A percentile compares a stretch with the other conserved stretches of the same genome.
These are phyloP conservation scores for Entomortierella chlamydospora DNA, from an alignment of 192 early-diverging fungal genomes.

Conservation along the genomic window DNA sequence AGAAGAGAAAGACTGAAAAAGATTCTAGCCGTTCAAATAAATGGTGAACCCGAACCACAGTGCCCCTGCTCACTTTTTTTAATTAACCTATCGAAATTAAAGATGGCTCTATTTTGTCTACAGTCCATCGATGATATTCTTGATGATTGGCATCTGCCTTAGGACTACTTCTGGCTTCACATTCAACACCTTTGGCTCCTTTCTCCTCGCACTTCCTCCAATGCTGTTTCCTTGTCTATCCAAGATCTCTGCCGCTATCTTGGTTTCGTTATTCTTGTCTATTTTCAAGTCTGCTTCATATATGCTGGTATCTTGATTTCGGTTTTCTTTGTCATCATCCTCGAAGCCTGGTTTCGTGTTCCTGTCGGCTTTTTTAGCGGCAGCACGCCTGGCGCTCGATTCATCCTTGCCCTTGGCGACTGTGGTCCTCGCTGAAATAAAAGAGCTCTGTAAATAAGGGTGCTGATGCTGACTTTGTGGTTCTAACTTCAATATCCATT, in stretches of 20 bases:
- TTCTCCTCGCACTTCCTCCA: neutral
- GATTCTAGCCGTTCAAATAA: too few relatives aligned
- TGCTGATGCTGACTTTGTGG: slow-evolving; percentile 31
- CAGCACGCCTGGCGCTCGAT: neutral
- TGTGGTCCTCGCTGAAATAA: neutral
- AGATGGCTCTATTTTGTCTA: neutral
- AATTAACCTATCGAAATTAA: neutral
- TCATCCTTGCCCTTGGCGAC: neutral
- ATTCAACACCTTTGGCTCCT: slow-evolving; percentile 11
- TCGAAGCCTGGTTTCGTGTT: neutral
- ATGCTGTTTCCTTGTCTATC: neutral
- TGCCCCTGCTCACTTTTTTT: neutral
- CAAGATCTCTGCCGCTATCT: neutral
- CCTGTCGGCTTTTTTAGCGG: too few relatives aligned
- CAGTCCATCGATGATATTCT: slow-evolving; percentile 37
- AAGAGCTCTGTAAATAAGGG: neutral
- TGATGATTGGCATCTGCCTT: slow-evolving; percentile 17
- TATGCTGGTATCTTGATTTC: neutral
- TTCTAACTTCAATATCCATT: slow-evolving; percentile 25
- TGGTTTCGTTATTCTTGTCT: too few relatives aligned
- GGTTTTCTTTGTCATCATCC: neutral
- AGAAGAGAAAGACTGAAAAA: too few relatives aligned
- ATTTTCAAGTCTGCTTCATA: neutral
- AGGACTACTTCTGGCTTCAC: slow-evolving; percentile 14
- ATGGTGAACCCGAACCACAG: too few relatives aligned